These are phyloP conservation scores for Dryas integrifolia DNA, from an alignment of 331 rosid species.

Conservation along the genomic window DNA sequence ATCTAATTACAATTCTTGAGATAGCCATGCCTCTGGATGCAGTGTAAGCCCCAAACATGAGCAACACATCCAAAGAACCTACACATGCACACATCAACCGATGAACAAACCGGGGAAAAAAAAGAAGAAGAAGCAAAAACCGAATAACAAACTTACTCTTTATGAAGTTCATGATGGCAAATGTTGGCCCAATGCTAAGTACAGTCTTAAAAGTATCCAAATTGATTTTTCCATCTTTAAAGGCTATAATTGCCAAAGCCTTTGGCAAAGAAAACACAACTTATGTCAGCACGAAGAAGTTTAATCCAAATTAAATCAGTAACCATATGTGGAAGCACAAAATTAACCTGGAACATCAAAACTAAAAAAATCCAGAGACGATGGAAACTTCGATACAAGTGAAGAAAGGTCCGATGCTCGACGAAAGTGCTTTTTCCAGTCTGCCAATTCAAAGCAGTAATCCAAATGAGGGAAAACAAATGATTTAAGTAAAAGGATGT, in stretches of 20 bases:
- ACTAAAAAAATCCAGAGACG: slow-evolving; percentile 97
- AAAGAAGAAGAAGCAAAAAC: background rate
- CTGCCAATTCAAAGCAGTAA: slow-evolving; percentile 37
- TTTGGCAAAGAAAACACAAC: slow-evolving; percentile 32
- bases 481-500: background rate
- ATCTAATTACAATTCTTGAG: slow-evolving; percentile 86
- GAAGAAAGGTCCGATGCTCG: slow-evolving; percentile 90
- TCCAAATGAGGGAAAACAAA: slow-evolving; percentile 4
- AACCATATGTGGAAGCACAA: slow-evolving; percentile 24
- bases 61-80: slow-evolving; percentile 83
- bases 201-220: slow-evolving; percentile 65
- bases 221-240: slow-evolving; percentile 49
- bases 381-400: slow-evolving; percentile 92
- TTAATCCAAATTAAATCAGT: slow-evolving; percentile 6
- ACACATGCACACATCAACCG: slow-evolving; percentile 22
- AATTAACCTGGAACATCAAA: slow-evolving; percentile 83
- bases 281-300: slow-evolving; percentile 11
- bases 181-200: slow-evolving; percentile 89
- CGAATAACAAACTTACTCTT: slow-evolving; percentile 52
- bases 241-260: slow-evolving; percentile 86
- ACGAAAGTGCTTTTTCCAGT: slow-evolving; percentile 96
- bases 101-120: slow-evolving; percentile 4
- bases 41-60: slow-evolving; percentile 89
- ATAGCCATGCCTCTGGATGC: slow-evolving; percentile 98
- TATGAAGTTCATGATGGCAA: slow-evolving; percentile 78